Percentiles rank a stretch among this genome's conserved stretches.
These are phyloP conservation scores for Lycium ferocissimum DNA, from an alignment of 257 asterid species.

Conservation along the genomic window DNA sequence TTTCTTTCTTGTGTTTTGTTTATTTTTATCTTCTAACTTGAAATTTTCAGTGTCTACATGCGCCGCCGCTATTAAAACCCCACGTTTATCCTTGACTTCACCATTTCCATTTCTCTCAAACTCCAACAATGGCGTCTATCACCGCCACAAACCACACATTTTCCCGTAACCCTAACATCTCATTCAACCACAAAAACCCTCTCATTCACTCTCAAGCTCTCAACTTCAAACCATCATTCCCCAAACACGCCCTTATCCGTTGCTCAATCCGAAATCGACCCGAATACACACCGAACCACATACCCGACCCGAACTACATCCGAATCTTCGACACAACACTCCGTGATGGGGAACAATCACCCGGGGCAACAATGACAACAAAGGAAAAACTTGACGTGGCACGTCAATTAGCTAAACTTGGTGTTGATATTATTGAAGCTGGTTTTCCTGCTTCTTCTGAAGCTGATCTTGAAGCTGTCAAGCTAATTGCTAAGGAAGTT, in stretches of 20 bases:
- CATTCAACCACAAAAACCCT: slow-evolving; percentile 17
- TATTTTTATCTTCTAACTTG: too few relatives aligned
- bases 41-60: neutral
- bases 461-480: slow-evolving; percentile 87
- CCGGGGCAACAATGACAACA: slow-evolving; percentile 97
- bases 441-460: slow-evolving; percentile 96
- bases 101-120: neutral
- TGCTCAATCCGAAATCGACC: slow-evolving; percentile 44
- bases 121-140: slow-evolving; percentile 31
- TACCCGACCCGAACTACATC: slow-evolving; percentile 83
- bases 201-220: neutral
- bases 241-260: neutral
- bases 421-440: slow-evolving; percentile 95
- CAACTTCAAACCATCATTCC: neutral
- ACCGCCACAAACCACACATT: neutral
- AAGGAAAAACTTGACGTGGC: slow-evolving; percentile 92
- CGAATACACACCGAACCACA: slow-evolving; percentile 72
- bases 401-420: slow-evolving; percentile 81
- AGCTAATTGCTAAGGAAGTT: slow-evolving; percentile 75
- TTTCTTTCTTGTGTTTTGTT: too few relatives aligned
- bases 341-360: slow-evolving; percentile 99
- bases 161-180: slow-evolving; percentile 5
- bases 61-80: slow-evolving; percentile 27
- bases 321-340: slow-evolving; percentile 94
- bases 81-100: neutral